A percentile compares a stretch with the other conserved stretches of the same genome.
phyloP scores from a whole-genome alignment of 208 protist species.

The Endotrypanum monterogeii region DNA sequence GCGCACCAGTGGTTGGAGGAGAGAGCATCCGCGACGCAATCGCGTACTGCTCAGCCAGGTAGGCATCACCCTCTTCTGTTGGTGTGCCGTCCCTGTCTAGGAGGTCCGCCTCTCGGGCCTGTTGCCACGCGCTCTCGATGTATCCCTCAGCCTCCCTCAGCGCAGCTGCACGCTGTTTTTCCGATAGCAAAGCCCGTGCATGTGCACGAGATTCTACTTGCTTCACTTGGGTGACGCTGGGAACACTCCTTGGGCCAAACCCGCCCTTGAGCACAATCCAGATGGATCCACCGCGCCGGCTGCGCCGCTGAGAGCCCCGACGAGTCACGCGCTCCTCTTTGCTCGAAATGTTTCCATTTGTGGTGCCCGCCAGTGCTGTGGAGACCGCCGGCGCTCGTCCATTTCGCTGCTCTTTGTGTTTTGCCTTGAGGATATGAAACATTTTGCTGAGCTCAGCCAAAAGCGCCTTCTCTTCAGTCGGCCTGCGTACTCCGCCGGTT shows the following conservation, averaged over 20 bases:
- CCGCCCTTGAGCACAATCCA: constrained; percentile 87
- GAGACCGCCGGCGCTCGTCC: background rate
- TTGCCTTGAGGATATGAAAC: constrained; percentile 70
- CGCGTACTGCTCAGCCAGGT: constrained; percentile 78
- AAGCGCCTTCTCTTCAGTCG: constrained; percentile 57
- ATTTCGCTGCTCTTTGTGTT: constrained; percentile 48
- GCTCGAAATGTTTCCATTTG: constrained; percentile 10
- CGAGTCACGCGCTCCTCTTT: constrained; percentile 10
- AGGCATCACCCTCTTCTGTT: constrained; percentile 59
- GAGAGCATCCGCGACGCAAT: constrained; percentile 56
- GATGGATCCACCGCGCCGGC: constrained; percentile 52
- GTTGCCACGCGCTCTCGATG: constrained; percentile 69
- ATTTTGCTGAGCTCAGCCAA: constrained; percentile 61
- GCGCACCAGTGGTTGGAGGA: constrained; percentile 9
- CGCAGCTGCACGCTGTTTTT: constrained; percentile 44
- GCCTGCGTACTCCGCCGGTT: constrained; percentile 13
- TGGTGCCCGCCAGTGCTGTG: background rate
- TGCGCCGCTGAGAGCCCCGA: constrained; percentile 30
- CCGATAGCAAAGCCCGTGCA: constrained; percentile 39
- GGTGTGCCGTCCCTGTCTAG: constrained; percentile 23
- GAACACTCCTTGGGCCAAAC: constrained; percentile 43
- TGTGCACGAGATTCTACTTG: constrained; percentile 9
- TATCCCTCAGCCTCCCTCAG: constrained; percentile 67
- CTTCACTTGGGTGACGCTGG: constrained; percentile 9
- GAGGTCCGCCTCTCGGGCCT: constrained; percentile 57